These are phyloP conservation scores for Hordeum marinum DNA, from an alignment of 176 grass and related monocot species.

Conservation along the genomic window DNA sequence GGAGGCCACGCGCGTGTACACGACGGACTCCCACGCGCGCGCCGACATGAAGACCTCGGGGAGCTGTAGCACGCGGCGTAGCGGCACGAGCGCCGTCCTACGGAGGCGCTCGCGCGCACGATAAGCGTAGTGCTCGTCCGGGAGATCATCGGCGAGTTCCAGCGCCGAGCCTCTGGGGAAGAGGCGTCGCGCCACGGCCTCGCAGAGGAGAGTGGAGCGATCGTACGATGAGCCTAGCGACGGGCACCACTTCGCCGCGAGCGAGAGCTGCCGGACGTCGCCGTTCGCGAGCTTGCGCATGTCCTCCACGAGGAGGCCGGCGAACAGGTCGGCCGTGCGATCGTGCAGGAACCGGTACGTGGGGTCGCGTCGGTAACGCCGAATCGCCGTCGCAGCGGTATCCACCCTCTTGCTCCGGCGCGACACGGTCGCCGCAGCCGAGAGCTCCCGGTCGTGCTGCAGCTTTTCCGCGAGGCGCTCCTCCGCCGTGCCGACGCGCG, in stretches of 20 bases:
- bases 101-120: constrained; percentile 56
- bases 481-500: not conserved
- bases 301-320: constrained; percentile 37
- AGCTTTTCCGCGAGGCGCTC: not conserved
- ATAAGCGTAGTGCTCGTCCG: constrained; percentile 65
- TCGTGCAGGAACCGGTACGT: constrained; percentile 50
- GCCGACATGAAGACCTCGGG: constrained; percentile 65
- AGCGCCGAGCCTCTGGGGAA: constrained; percentile 49
- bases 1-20: constrained; percentile 66
- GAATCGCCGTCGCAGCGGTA: constrained; percentile 1
- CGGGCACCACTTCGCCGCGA: constrained; percentile 70
- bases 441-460: not conserved
- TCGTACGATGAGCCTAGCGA: constrained; percentile 57
- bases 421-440: not conserved
- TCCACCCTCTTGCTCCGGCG: not conserved
- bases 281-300: constrained; percentile 26
- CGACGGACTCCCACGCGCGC: constrained; percentile 39
- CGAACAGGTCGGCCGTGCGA: constrained; percentile 38
- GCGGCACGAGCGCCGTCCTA: constrained; percentile 46
- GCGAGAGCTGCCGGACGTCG: constrained; percentile 6
- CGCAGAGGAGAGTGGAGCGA: constrained; percentile 65
- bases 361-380: constrained; percentile 20
- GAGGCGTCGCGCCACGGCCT: constrained; percentile 59
- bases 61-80: constrained; percentile 62
- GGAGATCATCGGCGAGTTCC: constrained; percentile 24